Conservation (phyloP, 768 basidiomycete genomes). For the Rhizopogon vinicolor region DNA sequence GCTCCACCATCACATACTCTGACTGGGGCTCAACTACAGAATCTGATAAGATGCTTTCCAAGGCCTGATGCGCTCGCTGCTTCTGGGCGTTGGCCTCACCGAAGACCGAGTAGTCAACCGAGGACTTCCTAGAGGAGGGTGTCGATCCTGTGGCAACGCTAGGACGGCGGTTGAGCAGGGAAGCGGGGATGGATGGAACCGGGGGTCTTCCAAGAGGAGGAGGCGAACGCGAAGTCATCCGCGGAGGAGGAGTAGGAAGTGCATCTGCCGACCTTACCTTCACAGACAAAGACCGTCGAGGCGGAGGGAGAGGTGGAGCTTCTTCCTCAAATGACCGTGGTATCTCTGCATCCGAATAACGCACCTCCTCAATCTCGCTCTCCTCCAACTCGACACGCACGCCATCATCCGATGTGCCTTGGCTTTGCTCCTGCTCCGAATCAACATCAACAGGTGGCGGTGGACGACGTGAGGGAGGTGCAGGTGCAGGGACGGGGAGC, state of each 20-base stretch:
- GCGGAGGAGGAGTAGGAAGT: conserved; percentile 46
- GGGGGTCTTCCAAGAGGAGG: conserved; percentile 34
- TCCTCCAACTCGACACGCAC: conserved; percentile 67
- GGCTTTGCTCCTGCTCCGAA: conserved; percentile 7
- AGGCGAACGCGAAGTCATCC: conserved; percentile 18
- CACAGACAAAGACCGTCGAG: conserved; percentile 30
- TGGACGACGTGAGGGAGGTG: conserved; percentile 25
- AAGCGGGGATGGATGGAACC: conserved; percentile 30
- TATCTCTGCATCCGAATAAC: conserved; percentile 45
- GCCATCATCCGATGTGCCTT: conserved; percentile 52
- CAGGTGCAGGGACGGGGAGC: conserved; percentile 25
- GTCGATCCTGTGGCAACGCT: conserved; percentile 29
- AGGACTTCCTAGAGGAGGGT: conserved; percentile 34
- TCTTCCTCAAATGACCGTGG: conserved; percentile 38
- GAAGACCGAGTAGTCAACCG: conserved; percentile 24
- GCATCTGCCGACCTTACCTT: conserved; percentile 24
- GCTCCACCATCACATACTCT: conserved; percentile 65
- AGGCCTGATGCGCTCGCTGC: neutral
- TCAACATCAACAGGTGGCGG: conserved; percentile 13
- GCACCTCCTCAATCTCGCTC: conserved; percentile 67
- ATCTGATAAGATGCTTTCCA: conserved; percentile 1
- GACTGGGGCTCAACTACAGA: conserved; percentile 25
- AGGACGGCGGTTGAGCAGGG: conserved; percentile 28
- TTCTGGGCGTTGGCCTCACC: conserved; percentile 8
- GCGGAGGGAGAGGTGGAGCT: conserved; percentile 51